Conservation (phyloP, 257 asterid species). For the Petrea volubilis region DNA sequence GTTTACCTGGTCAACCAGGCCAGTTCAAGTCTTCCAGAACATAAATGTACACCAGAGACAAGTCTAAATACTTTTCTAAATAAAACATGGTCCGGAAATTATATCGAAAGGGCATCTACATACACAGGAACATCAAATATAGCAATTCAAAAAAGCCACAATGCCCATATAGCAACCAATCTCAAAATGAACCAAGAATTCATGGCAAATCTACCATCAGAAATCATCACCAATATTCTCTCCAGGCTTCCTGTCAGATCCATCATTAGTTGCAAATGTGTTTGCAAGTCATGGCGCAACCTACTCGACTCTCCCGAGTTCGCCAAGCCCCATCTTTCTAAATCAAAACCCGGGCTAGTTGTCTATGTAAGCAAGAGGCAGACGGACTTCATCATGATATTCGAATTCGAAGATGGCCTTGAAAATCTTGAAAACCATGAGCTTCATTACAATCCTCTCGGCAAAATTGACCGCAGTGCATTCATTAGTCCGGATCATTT, state of each 20-base stretch:
- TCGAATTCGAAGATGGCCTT: constrained; percentile 23
- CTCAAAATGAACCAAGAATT: neutral
- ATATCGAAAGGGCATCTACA: neutral
- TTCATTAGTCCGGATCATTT: neutral
- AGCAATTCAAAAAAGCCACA: too few relatives aligned
- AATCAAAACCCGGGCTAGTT: constrained; percentile 24
- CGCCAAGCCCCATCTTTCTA: constrained; percentile 21
- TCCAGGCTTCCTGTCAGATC: constrained; percentile 30
- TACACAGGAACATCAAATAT: too few relatives aligned
- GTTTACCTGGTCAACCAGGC: neutral
- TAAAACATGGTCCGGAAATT: too few relatives aligned
- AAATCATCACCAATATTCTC: constrained; percentile 30
- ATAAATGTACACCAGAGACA: neutral
- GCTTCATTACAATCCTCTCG: constrained; percentile 11
- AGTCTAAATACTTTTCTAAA: neutral
- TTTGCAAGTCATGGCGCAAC: constrained; percentile 30
- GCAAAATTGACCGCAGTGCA: constrained; percentile 2
- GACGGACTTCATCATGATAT: neutral
- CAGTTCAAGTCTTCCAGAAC: neutral
- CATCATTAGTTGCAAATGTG: constrained; percentile 28
- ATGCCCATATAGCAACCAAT: neutral
- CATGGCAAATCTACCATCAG: constrained; percentile 30
- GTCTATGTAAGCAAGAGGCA: neutral
- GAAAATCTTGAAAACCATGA: constrained; percentile 25
- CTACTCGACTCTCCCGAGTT: constrained; percentile 25